These are phyloP conservation scores for Agapanthus africanus DNA, from an alignment of 106 monocot genomes.

Conservation along the genomic window DNA sequence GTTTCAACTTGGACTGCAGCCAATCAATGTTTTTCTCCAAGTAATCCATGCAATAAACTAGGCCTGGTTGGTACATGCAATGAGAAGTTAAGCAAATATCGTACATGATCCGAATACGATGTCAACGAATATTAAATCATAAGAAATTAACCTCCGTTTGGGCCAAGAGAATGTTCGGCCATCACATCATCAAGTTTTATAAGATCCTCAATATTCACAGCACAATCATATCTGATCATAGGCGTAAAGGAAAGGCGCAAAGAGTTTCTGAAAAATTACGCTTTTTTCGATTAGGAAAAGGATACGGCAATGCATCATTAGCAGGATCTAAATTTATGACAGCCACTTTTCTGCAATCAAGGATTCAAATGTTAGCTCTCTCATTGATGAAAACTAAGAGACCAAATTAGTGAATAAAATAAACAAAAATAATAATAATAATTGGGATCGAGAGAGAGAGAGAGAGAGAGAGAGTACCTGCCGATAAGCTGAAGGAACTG, in stretches of 20 bases:
- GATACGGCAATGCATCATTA: conserved; percentile 92
- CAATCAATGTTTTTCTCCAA: conserved; percentile 96
- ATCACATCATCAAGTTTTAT: conserved; percentile 89
- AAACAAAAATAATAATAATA: conserved; percentile 4
- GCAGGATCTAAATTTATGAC: conserved; percentile 96
- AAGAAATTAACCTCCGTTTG: conserved; percentile 78
- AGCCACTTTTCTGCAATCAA: conserved; percentile 81
- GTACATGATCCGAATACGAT: not conserved
- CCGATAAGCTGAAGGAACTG: conserved; percentile 86
- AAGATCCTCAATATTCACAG: conserved; percentile 83
- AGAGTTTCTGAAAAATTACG: not conserved
- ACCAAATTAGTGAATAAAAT: too few species aligned
- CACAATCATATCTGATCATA: conserved; percentile 76
- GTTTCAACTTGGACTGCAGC: conserved; percentile 75
- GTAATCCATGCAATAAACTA: conserved; percentile 98
- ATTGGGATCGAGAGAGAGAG: not conserved
- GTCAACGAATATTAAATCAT: not conserved
- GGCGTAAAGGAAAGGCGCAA: conserved; percentile 16
- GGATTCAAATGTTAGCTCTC: not conserved
- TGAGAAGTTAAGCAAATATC: not conserved
- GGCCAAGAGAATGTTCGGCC: conserved; percentile 88
- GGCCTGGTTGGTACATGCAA: conserved; percentile 34
- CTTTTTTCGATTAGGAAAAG: conserved; percentile 8
- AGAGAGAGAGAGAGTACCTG: conserved; percentile 24
- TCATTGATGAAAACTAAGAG: too few species aligned